Evolutionary conservation across 2,329 filamentous ascomycete species (phyloP).

Genomic region (Talaromyces sp.): DNA sequence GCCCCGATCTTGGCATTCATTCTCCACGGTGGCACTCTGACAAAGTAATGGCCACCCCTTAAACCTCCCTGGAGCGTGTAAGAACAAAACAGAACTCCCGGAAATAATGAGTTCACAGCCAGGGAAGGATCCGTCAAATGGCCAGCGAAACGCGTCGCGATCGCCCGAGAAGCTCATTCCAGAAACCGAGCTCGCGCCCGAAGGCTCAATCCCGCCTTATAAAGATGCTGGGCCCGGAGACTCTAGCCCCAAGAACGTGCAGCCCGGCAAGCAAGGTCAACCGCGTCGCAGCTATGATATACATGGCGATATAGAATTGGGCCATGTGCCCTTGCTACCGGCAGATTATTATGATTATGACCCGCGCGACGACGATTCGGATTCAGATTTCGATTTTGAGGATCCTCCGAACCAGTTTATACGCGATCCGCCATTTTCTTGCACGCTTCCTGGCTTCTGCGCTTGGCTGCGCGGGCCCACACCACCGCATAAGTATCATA

Average conservation of each 20-base stretch:
- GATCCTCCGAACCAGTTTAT: slow-evolving; percentile 1
- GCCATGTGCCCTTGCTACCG: slow-evolving; percentile 22
- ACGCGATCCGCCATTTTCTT: slow-evolving; percentile 13
- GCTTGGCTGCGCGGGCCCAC: slow-evolving; percentile 36
- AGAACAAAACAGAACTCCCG: not conserved
- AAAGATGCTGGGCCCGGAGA: slow-evolving; percentile 13
- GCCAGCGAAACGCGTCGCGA: not conserved
- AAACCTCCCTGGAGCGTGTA: not conserved
- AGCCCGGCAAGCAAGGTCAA: not conserved
- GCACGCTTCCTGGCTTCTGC: slow-evolving; percentile 24
- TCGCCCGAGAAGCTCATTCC: not conserved
- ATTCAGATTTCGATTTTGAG: slow-evolving; percentile 9
- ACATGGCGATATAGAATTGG: slow-evolving; percentile 22
- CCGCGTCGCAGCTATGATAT: slow-evolving; percentile 11
- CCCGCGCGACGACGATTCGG: not conserved
- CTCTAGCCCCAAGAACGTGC: not conserved
- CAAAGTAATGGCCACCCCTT: not conserved
- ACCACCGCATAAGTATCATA: slow-evolving; percentile 36
- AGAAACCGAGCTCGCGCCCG: not conserved
- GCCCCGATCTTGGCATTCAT: slow-evolving; percentile 2
- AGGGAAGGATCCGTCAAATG: not conserved
- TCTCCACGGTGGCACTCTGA: not conserved
- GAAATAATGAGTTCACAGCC: slow-evolving; percentile 8
- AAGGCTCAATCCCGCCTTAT: slow-evolving; percentile 9
- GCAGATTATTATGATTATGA: slow-evolving; percentile 4